phyloP scores from a whole-genome alignment of 1,284 basidiomycete species.

The Pseudozyma thailandica region DNA sequence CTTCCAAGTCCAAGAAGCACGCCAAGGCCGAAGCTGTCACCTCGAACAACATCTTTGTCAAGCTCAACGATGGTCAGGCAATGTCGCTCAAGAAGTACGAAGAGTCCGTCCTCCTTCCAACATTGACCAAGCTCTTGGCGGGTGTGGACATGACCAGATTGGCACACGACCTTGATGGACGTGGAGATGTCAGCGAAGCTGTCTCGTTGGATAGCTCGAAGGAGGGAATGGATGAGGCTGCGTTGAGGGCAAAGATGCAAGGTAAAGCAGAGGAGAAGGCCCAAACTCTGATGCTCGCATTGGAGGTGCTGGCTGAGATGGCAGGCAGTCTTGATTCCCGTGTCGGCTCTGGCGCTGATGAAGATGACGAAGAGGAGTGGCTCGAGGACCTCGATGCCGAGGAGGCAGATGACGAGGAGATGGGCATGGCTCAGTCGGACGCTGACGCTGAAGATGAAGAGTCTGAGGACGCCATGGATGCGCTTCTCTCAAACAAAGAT shows the following conservation, averaged over 20 bases:
- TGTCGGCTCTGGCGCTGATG: slow-evolving; percentile 5
- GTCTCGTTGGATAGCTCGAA: slow-evolving; percentile 10
- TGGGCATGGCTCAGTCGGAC: slow-evolving; percentile 19
- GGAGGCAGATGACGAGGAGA: slow-evolving; percentile 15
- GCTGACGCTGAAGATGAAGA: slow-evolving; percentile 8
- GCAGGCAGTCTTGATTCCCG: slow-evolving; percentile 33
- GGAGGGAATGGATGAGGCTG: slow-evolving; percentile 22
- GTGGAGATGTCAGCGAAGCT: slow-evolving; percentile 20
- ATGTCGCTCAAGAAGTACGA: slow-evolving; percentile 32
- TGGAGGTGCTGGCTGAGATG: slow-evolving; percentile 62
- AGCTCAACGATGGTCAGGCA: not conserved
- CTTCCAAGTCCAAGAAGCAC: slow-evolving; percentile 22
- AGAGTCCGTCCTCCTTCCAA: slow-evolving; percentile 29
- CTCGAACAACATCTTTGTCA: slow-evolving; percentile 31
- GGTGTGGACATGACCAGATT: slow-evolving; percentile 32
- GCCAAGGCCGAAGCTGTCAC: slow-evolving; percentile 9
- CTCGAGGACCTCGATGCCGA: slow-evolving; percentile 37
- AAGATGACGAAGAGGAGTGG: slow-evolving; percentile 31
- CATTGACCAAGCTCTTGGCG: slow-evolving; percentile 18
- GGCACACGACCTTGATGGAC: slow-evolving; percentile 37
- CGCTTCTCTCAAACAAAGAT: slow-evolving; percentile 3
- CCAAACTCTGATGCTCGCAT: slow-evolving; percentile 53
- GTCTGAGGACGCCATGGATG: slow-evolving; percentile 10
- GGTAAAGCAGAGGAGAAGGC: slow-evolving; percentile 50
- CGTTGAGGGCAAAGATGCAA: slow-evolving; percentile 31